These are phyloP conservation scores for Cladosporium sphaerospermum DNA, from an alignment of 2,329 filamentous ascomycete species.

Conservation along the genomic window DNA sequence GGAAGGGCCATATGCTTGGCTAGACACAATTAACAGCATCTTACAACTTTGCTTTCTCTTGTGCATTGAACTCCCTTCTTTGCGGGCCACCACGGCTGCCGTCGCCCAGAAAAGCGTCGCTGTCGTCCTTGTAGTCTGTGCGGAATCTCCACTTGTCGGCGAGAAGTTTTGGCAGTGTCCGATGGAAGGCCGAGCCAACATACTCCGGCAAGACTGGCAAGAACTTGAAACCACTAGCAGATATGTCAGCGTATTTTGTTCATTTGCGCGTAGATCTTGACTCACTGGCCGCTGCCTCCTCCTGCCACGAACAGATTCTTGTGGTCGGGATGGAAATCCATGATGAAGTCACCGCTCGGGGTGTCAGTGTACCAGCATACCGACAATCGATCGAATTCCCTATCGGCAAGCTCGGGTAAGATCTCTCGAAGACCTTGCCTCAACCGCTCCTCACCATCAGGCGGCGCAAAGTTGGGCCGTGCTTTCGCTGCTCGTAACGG, in stretches of 20 bases:
- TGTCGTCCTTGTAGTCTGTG: conserved; percentile 1
- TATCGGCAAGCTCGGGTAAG: conserved; percentile 19
- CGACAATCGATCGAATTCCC: conserved; percentile 36
- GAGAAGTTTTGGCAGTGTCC: not conserved
- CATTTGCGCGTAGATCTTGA: not conserved
- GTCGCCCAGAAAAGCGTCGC: conserved; percentile 1
- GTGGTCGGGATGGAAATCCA: conserved; percentile 41
- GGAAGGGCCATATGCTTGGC: not conserved
- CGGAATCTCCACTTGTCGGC: conserved; percentile 4
- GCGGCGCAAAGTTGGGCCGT: conserved; percentile 2
- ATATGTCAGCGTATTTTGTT: not conserved
- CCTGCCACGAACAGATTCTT: conserved; percentile 49
- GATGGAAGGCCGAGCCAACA: conserved; percentile 1
- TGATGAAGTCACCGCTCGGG: conserved; percentile 46
- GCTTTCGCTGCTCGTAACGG: conserved; percentile 4
- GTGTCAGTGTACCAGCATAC: conserved; percentile 50
- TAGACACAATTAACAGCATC: not conserved
- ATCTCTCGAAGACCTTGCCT: conserved; percentile 7
- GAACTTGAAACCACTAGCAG: conserved; percentile 23
- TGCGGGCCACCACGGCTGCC: conserved; percentile 4
- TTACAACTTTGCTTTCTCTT: not conserved
- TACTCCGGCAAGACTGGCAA: conserved; percentile 24
- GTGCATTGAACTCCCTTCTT: not conserved
- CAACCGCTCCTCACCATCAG: conserved; percentile 5
- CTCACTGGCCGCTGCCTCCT: conserved; percentile 49